Conservation (phyloP, 1,284 basidiomycete genomes). For the Paramarasmius palmivorus region DNA sequence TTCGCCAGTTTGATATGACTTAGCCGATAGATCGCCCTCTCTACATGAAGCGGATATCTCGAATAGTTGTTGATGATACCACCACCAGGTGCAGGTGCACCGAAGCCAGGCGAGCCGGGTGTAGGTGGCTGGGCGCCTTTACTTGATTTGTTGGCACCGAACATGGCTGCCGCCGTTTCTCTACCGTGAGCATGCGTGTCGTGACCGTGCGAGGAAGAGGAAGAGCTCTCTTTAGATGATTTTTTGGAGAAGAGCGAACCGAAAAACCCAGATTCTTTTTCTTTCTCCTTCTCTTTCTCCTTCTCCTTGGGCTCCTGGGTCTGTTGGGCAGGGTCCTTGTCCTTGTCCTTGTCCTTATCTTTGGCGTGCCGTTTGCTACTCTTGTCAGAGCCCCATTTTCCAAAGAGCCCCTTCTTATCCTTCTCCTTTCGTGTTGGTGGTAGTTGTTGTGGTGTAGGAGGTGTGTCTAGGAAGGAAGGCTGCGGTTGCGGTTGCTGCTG, state of each 20-base stretch:
- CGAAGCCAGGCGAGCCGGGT: slow-evolving; percentile 1
- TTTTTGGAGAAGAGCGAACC: slow-evolving; percentile 84
- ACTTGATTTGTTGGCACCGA: slow-evolving; percentile 80
- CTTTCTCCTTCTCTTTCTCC: slow-evolving; percentile 66
- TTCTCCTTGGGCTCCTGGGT: slow-evolving; percentile 33
- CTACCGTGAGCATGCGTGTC: slow-evolving; percentile 51
- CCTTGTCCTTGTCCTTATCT: slow-evolving; percentile 50
- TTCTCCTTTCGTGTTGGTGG: slow-evolving; percentile 64
- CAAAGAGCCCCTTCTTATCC: slow-evolving; percentile 76
- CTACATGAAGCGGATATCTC: slow-evolving; percentile 96
- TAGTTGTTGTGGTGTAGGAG: slow-evolving; percentile 26
- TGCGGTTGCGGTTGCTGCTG: slow-evolving; percentile 1
- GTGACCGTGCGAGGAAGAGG: slow-evolving; percentile 45
- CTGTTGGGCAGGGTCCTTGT: background rate
- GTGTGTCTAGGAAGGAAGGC: slow-evolving; percentile 16
- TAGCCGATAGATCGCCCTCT: slow-evolving; percentile 94
- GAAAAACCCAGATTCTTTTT: slow-evolving; percentile 80
- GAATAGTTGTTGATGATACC: slow-evolving; percentile 55
- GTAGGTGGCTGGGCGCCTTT: slow-evolving; percentile 58
- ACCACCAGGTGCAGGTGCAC: slow-evolving; percentile 50
- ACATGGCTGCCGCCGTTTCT: slow-evolving; percentile 79
- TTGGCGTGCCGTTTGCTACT: slow-evolving; percentile 51
- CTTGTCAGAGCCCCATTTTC: slow-evolving; percentile 72
- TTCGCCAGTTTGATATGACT: slow-evolving; percentile 99
- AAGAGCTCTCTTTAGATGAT: slow-evolving; percentile 72